phyloP scores from a whole-genome alignment of 441 rosid species.

The Corymbia calophylla region DNA sequence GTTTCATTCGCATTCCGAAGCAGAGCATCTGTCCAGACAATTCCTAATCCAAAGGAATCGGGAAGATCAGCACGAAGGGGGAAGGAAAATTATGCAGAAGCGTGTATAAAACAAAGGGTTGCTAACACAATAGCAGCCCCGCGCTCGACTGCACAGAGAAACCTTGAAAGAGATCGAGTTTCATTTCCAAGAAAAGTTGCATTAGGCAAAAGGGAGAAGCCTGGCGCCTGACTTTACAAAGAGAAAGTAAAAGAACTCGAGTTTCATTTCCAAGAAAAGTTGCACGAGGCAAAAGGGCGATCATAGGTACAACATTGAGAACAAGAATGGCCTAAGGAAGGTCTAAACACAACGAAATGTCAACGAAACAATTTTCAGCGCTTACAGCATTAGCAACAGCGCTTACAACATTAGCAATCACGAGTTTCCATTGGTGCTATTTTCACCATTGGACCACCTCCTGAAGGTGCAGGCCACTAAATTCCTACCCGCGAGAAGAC shows the following conservation, averaged over 20 bases:
- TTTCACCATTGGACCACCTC: constrained; percentile 45
- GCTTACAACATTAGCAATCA: constrained; percentile 11
- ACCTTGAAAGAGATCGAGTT: fast-evolving
- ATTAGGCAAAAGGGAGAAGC: background rate
- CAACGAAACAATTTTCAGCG: background rate
- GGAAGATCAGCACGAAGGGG: background rate
- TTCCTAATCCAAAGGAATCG: background rate
- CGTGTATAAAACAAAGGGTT: background rate
- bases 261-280: background rate
- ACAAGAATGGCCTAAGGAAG: background rate
- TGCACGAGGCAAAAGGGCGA: background rate
- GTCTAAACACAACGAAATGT: background rate
- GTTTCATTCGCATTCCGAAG: background rate
- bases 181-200: background rate
- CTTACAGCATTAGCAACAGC: background rate
- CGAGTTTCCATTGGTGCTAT: constrained; percentile 24
- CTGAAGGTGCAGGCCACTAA: constrained; percentile 45
- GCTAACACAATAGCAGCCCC: background rate
- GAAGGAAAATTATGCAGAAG: background rate
- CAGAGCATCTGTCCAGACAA: background rate
- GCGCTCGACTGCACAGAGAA: background rate
- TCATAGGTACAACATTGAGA: background rate
- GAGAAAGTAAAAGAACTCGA: background rate
- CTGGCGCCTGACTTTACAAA: background rate
- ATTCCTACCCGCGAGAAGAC: constrained; percentile 51